A percentile compares a stretch with the other conserved stretches of the same genome.
Conservation (phyloP, 352 stramenopile genomes). For the Globisporangium cylindrosporum region DNA sequence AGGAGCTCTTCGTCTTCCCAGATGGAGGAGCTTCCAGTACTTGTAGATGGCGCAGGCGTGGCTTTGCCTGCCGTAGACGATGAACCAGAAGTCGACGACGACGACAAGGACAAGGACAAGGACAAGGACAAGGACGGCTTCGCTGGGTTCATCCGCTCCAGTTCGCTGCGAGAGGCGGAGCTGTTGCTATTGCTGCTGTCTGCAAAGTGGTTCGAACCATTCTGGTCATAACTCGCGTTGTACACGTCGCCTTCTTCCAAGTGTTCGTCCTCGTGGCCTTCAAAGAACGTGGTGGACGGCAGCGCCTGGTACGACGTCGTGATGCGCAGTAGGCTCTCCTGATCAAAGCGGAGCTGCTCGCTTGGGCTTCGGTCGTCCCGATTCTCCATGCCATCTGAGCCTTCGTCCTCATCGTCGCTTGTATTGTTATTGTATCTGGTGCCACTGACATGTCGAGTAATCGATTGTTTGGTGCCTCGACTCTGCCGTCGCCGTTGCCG, state of each 20-base stretch:
- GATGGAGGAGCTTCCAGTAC: slow-evolving; percentile 4
- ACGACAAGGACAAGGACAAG: not conserved
- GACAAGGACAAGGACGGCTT: not conserved
- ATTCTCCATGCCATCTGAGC: not conserved
- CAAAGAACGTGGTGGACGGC: slow-evolving; percentile 10
- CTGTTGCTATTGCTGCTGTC: not conserved
- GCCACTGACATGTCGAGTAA: not conserved
- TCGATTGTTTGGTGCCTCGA: not conserved
- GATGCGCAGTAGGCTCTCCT: slow-evolving; percentile 9
- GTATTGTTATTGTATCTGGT: not conserved
- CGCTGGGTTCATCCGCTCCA: not conserved
- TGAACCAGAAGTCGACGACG: not conserved
- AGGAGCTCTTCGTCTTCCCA: slow-evolving; percentile 13
- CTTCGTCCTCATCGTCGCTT: not conserved
- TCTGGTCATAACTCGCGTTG: not conserved
- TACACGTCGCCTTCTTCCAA: not conserved
- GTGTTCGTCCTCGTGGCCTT: not conserved
- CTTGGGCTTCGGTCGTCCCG: not conserved
- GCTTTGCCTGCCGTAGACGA: not conserved
- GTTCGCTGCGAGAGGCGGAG: not conserved
- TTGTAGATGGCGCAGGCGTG: not conserved
- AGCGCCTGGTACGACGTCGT: slow-evolving; percentile 11
- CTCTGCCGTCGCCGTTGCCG: not conserved
- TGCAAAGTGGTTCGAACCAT: not conserved
- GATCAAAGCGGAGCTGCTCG: slow-evolving; percentile 9